Evolutionary conservation across 1,284 basidiomycete genomes (phyloP).

Genomic region (Volvariella surrecta): DNA sequence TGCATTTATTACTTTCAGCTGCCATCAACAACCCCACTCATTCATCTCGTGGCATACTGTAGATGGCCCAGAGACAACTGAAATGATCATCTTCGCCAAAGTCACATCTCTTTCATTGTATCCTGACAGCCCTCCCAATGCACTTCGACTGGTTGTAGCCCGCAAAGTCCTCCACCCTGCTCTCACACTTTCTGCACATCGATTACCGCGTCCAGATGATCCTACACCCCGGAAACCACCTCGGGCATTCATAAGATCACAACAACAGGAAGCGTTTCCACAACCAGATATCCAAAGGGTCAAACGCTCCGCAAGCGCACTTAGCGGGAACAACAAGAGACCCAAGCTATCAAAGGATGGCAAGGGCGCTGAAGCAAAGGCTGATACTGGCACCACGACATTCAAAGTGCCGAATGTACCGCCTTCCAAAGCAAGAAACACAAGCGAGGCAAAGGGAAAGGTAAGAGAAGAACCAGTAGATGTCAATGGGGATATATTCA

Average conservation of each 20-base stretch:
- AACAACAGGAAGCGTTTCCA: too few species aligned
- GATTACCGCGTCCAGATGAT: constrained; percentile 64
- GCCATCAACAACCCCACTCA: not conserved
- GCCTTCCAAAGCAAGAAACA: constrained; percentile 17
- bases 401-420: constrained; percentile 14
- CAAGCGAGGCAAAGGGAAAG: too few species aligned
- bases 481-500: too few species aligned
- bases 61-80: constrained; percentile 58
- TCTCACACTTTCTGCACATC: constrained; percentile 24
- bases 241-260: constrained; percentile 21
- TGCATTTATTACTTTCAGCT: constrained; percentile 24
- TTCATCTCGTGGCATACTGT: not conserved
- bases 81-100: constrained; percentile 63
- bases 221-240: constrained; percentile 65
- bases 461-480: too few species aligned
- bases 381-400: too few species aligned
- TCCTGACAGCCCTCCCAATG: constrained; percentile 14
- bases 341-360: too few species aligned
- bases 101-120: constrained; percentile 15
- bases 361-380: too few species aligned
- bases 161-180: constrained; percentile 40
- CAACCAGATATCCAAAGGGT: constrained; percentile 17
- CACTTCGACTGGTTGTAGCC: constrained; percentile 46
- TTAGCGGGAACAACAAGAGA: too few species aligned
- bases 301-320: constrained; percentile 25